Evolutionary conservation across 2,329 filamentous ascomycete species (phyloP), one percentile per base, ranked within the genome.

Genomic region (Fusarium illudens): DNA sequence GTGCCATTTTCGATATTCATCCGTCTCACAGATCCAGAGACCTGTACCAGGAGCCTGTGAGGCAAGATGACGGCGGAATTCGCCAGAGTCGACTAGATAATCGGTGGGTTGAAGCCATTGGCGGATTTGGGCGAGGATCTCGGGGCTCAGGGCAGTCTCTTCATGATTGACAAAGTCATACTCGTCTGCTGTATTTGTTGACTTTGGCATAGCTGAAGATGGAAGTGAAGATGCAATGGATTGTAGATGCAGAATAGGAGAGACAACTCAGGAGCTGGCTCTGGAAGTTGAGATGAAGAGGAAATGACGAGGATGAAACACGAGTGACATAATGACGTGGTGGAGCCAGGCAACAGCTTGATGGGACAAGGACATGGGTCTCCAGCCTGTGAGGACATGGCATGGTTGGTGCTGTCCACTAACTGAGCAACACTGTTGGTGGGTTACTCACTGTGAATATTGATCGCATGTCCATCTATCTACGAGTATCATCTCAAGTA

Each of bases 51-150:
- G 73, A 8, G 71, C 64, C 30, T 73, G 67, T 1, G 73, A 72
- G 3, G 62, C 33, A 0, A 74, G 58, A 44, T 76, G 74, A 5
- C 71, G 68, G 3, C 67, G 68, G 36, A 70, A 75, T 32, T 76
- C 74, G 15, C 72, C 65, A 4, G 69, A 72, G 2, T 72, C 72
- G 3, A 71, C 68, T 2, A 73, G 62, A 30, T 75, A 76, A 27
- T 76, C 72, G 2, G 73, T 76, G 0, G 74, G 74, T 27, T 75
- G 61, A 3, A 76, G 71, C 74, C 74, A 75, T 10, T 71, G 46
- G n/a, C 70, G 65, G 29, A 73, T 49, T 12, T 56, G 11, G 15
- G 58, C 60, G 27, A 73, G n/a, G 3, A 39, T 8, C 22, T 68
- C 62, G 1, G 66, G 60, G n/a, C 50, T 66, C 9, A 68, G 4